Percentiles rank a stretch among this genome's conserved stretches.
These are phyloP conservation scores for Sordariomycetes sp. DNA, from an alignment of 2,329 filamentous ascomycete species.

Conservation along the genomic window DNA sequence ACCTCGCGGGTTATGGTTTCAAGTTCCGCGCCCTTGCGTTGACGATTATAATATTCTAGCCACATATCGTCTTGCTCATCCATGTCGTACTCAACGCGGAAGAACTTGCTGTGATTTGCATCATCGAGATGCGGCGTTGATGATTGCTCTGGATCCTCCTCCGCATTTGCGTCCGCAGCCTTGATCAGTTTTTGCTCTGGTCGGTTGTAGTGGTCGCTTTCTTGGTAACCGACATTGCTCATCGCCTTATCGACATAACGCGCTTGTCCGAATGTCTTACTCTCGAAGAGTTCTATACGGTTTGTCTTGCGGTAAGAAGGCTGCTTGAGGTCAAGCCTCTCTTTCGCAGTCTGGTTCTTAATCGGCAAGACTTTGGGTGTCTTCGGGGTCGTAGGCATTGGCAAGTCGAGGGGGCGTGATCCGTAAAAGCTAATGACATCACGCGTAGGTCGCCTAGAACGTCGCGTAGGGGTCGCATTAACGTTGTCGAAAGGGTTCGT, in stretches of 20 bases:
- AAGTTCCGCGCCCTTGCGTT: constrained; percentile 63
- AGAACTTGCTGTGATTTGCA: constrained; percentile 37
- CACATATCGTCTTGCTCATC: constrained; percentile 98
- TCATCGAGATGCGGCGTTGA: constrained; percentile 18
- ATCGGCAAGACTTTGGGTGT: constrained; percentile 63
- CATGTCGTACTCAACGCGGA: constrained; percentile 97
- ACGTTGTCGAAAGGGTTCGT: constrained; percentile 20
- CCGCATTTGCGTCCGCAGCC: constrained; percentile 47
- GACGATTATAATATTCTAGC: constrained; percentile 75
- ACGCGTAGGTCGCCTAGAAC: constrained; percentile 34
- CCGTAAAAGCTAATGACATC: constrained; percentile 46
- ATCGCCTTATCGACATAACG: constrained; percentile 94
- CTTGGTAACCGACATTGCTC: constrained; percentile 93
- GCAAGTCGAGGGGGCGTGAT: constrained; percentile 30
- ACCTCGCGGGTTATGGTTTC: constrained; percentile 85
- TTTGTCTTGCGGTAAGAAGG: constrained; percentile 70
- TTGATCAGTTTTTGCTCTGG: constrained; percentile 66
- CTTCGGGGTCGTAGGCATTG: constrained; percentile 32
- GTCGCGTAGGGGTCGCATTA: constrained; percentile 22
- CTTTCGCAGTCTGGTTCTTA: constrained; percentile 70
- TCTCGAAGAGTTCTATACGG: constrained; percentile 72
- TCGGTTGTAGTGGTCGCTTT: constrained; percentile 80
- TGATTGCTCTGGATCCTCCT: constrained; percentile 47
- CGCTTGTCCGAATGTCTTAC: constrained; percentile 74
- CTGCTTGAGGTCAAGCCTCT: constrained; percentile 67